Base-by-base conservation (phyloP, 169 alveolate species). In the Plasmodium adleri region DNA sequence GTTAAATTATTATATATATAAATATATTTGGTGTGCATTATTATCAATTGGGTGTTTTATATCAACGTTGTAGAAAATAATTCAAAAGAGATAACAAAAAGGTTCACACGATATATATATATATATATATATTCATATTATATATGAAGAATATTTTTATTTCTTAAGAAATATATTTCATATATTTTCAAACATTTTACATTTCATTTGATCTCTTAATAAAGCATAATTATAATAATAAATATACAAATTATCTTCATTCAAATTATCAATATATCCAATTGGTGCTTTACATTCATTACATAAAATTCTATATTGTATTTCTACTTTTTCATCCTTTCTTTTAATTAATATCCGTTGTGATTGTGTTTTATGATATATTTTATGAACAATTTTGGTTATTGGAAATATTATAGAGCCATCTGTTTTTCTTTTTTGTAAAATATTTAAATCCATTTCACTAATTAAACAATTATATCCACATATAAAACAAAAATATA, bases 401-500 rank as follows among this genome's bases (percentile, higher is more conserved):
- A 20, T 59, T 12, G 92, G 92, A 52, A 24, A 86, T 3, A 86
- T 86, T 10, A 86, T 86, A n/a, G 92, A 86, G 17, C 49, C 58
- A 56, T 86, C 92, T 9, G 87, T 62, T 15, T 63, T 86, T 66
- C 92, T 86, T 39, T 10, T 86, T 9, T 86, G 92, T 39, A 86
- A 86, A 13, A 49, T 32, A 15, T 45, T 32, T 58, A 86, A 64
- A 73, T 86, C 76, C 3, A 73, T 67, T 86, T 86, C 92, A 66
- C 92, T 86, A 9, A 86, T 86, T 70, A 86, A 32, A 22, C 92
- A 86, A 72, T 70, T 86, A 32, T 17, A 71, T 43, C 92, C 92
- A 49, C 92, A 86, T 17, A 86, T n/a, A 73, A 86, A 86, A 86
- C 92, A 86, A 49, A 86, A 86, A 52, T 72, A 86, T 47, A 72